Conservation (phyloP, 352 stramenopile species). For the Elongisporangium prolatum region DNA sequence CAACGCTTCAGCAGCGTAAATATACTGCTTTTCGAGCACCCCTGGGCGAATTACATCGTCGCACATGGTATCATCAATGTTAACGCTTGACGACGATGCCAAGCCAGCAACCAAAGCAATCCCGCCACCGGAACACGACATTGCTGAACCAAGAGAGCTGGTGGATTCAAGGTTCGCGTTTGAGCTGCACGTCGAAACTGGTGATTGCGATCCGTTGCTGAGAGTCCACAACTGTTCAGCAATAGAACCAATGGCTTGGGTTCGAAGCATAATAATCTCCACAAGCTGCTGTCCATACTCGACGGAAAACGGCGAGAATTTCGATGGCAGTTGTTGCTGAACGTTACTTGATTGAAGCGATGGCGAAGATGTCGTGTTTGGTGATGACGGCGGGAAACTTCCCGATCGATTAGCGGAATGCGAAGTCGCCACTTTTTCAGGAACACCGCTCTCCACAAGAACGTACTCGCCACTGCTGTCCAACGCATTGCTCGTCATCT, state of each 20-base stretch:
- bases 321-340: slow-evolving; percentile 4
- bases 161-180: slow-evolving; percentile 43
- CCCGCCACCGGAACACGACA: slow-evolving; percentile 29
- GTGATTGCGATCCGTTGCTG: slow-evolving; percentile 17
- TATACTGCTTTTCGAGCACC: slow-evolving; percentile 48
- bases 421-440: slow-evolving; percentile 16
- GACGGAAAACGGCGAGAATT: slow-evolving; percentile 19
- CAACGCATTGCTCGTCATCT: slow-evolving; percentile 19
- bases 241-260: slow-evolving; percentile 57
- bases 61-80: slow-evolving; percentile 21
- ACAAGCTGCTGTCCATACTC: slow-evolving; percentile 57
- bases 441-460: slow-evolving; percentile 36
- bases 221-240: slow-evolving; percentile 61
- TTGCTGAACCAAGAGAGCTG: slow-evolving; percentile 53
- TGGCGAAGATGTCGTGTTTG: too few species aligned
- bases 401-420: too few species aligned
- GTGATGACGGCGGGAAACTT: too few species aligned
- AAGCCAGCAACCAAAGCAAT: slow-evolving; percentile 26
- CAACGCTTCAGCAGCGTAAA: slow-evolving; percentile 55
- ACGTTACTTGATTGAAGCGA: background rate
- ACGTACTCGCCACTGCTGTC: slow-evolving; percentile 69
- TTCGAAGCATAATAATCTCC: slow-evolving; percentile 57
- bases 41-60: slow-evolving; percentile 22
- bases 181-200: slow-evolving; percentile 16
- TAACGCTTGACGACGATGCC: slow-evolving; percentile 8